phyloP scores from a whole-genome alignment of 352 stramenopile genomes.

The Pythium plurisporium region DNA sequence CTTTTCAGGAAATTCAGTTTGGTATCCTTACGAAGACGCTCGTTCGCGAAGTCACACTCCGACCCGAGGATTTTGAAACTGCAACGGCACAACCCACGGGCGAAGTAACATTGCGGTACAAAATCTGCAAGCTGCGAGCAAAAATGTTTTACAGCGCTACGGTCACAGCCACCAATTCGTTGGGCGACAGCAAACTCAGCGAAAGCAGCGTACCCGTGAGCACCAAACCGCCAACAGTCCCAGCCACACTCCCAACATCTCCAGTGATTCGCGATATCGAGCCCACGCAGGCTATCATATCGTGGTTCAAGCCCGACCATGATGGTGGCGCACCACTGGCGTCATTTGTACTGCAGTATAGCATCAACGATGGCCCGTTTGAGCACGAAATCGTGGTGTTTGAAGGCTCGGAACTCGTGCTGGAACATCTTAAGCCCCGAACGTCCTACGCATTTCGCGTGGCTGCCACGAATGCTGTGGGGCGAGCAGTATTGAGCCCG shows the following conservation, averaged over 20 bases:
- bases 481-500: conserved; percentile 32
- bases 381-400: conserved; percentile 46
- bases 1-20: conserved; percentile 52
- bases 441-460: conserved; percentile 54
- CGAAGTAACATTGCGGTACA: conserved; percentile 17
- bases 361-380: conserved; percentile 23
- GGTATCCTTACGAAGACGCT: conserved; percentile 43
- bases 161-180: conserved; percentile 38
- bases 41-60: conserved; percentile 30
- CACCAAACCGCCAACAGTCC: conserved; percentile 38
- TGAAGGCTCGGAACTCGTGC: conserved; percentile 24
- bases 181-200: conserved; percentile 42
- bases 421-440: conserved; percentile 51
- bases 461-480: conserved; percentile 40
- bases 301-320: conserved; percentile 37
- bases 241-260: conserved; percentile 26
- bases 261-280: conserved; percentile 34
- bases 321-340: conserved; percentile 48
- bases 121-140: conserved; percentile 32
- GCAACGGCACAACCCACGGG: no score
- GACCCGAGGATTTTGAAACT: no score
- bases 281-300: conserved; percentile 37
- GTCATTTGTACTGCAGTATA: conserved; percentile 56
- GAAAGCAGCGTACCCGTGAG: conserved; percentile 27
- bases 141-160: conserved; percentile 44